Evolutionary conservation across 2,329 filamentous ascomycete genomes (phyloP).

Genomic region (Exophiala xenobiotica): DNA sequence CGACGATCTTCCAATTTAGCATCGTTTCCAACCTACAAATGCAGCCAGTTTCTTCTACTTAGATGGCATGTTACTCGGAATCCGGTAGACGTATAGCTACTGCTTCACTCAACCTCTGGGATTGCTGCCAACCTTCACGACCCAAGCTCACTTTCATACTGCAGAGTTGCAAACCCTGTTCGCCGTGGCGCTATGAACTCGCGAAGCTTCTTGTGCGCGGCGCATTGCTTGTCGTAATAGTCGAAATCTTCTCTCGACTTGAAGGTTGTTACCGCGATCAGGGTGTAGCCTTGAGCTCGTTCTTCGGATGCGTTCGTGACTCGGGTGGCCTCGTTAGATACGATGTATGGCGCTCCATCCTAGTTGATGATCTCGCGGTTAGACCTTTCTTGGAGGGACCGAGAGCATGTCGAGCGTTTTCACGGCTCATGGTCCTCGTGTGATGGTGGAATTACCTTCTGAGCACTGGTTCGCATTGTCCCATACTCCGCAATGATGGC

Average conservation of each 20-base stretch:
- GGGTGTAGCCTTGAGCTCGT: conserved; percentile 64
- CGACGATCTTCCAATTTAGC: too few species aligned
- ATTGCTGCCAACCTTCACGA: too few species aligned
- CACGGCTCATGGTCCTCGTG: background rate
- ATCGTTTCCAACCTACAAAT: too few species aligned
- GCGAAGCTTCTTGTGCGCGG: conserved; percentile 54
- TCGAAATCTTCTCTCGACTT: conserved; percentile 65
- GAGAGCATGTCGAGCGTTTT: background rate
- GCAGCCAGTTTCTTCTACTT: too few species aligned
- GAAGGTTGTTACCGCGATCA: conserved; percentile 64
- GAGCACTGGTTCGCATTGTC: conserved; percentile 43
- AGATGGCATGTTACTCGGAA: too few species aligned
- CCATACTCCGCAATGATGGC: conserved; percentile 48
- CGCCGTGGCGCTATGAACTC: conserved; percentile 34
- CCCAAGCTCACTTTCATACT: conserved; percentile 36
- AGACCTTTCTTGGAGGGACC: background rate
- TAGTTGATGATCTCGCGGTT: conserved; percentile 35
- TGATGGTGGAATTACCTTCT: conserved; percentile 39
- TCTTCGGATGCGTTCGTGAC: conserved; percentile 53
- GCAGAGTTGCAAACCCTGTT: conserved; percentile 41
- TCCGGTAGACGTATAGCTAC: too few species aligned
- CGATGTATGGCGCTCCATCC: conserved; percentile 71
- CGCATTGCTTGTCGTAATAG: conserved; percentile 64
- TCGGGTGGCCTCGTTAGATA: conserved; percentile 55
- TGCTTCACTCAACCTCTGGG: too few species aligned